phyloP scores from a whole-genome alignment of 441 rosid genomes.

The Bruguiera hainesii region DNA sequence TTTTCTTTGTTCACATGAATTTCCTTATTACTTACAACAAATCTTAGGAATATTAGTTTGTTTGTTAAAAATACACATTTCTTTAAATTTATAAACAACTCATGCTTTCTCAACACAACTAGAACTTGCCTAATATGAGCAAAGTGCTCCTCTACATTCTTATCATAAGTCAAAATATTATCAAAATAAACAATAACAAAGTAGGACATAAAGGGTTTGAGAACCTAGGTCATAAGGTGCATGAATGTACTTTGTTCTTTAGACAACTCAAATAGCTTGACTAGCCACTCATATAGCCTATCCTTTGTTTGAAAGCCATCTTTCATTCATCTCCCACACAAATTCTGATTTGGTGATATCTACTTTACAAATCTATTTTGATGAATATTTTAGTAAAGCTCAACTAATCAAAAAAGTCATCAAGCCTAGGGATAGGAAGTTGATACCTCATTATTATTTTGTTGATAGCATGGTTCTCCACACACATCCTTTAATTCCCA shows the following conservation, averaged over 20 bases:
- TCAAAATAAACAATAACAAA: constrained; percentile 3
- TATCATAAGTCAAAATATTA: constrained; percentile 1
- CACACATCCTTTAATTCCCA: not conserved
- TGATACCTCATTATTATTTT: not conserved
- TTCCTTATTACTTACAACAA: not conserved
- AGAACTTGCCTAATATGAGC: too few relatives aligned
- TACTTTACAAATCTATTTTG: not conserved
- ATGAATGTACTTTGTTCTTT: not conserved
- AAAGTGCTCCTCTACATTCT: too few relatives aligned
- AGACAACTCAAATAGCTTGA: not conserved
- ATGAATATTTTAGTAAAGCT: not conserved
- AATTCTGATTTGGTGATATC: not conserved
- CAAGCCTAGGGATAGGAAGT: not conserved
- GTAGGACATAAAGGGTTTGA: not conserved
- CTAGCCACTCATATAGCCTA: not conserved
- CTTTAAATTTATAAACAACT: not conserved
- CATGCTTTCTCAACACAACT: too few relatives aligned
- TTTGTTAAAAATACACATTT: too few relatives aligned
- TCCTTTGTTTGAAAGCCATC: not conserved
- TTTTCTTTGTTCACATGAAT: not conserved
- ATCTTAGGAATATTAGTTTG: too few relatives aligned
- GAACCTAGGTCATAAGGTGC: not conserved
- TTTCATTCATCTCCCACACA: not conserved
- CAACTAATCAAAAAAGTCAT: not conserved
- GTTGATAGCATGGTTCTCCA: not conserved